These are phyloP conservation scores for Fusarium cyanostomum DNA, from an alignment of 2,329 filamentous ascomycete species.

Conservation along the genomic window DNA sequence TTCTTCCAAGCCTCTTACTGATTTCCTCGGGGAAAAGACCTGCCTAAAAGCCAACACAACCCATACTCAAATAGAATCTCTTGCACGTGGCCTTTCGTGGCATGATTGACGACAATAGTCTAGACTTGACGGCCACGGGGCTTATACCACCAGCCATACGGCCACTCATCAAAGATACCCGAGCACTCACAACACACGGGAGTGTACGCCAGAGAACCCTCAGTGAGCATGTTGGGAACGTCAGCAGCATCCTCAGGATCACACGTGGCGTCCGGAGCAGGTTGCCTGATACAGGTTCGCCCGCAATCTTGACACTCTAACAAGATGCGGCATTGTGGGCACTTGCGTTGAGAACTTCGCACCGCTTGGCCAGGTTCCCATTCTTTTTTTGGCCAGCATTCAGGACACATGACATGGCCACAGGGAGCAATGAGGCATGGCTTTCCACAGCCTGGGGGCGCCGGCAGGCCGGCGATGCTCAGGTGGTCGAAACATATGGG, in stretches of 20 bases:
- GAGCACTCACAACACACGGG: conserved; percentile 2
- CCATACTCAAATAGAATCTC: too few relatives aligned
- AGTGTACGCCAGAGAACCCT: background rate
- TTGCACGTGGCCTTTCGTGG: too few relatives aligned
- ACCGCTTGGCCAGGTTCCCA: background rate
- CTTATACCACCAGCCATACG: background rate
- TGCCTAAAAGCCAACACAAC: too few relatives aligned
- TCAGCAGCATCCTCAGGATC: background rate
- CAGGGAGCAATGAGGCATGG: background rate
- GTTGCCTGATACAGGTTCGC: background rate
- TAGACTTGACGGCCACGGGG: background rate
- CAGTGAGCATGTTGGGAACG: background rate
- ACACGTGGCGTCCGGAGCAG: background rate
- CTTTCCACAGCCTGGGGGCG: background rate
- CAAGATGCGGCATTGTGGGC: background rate
- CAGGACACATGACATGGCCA: conserved; percentile 8
- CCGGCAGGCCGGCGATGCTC: background rate
- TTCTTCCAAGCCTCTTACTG: too few relatives aligned
- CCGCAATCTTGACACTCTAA: background rate
- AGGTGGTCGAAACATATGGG: background rate
- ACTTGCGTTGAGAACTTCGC: background rate
- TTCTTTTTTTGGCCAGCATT: conserved; percentile 7
- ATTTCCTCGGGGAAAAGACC: too few relatives aligned
- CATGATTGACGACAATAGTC: too few relatives aligned
- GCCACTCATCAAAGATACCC: background rate